Conservation (phyloP, 2,329 filamentous ascomycete species). For the Alternaria postmessia region DNA sequence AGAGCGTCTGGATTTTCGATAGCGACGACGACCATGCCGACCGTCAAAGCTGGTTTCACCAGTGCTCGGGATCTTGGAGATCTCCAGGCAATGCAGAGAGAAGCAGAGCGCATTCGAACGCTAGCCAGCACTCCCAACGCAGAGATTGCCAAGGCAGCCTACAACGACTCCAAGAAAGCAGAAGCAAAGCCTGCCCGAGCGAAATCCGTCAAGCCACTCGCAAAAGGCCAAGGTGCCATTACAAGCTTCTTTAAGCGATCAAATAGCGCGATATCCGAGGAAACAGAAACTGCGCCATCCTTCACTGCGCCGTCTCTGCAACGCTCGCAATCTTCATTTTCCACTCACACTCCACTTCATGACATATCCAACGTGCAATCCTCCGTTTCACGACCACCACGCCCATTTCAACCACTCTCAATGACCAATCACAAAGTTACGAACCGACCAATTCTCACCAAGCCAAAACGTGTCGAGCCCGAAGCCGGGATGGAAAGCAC, state of each 20-base stretch:
- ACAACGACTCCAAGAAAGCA: constrained; percentile 39
- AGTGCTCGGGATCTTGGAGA: constrained; percentile 47
- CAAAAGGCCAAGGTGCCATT: constrained; percentile 61
- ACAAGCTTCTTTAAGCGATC: constrained; percentile 60
- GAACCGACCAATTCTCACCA: constrained; percentile 45
- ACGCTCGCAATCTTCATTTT: constrained; percentile 31
- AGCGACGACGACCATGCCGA: constrained; percentile 32
- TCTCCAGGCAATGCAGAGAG: constrained; percentile 51
- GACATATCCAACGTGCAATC: constrained; percentile 46
- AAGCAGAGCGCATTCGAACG: constrained; percentile 41
- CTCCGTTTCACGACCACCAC: constrained; percentile 11
- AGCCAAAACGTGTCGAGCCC: constrained; percentile 35
- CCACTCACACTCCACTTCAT: constrained; percentile 30
- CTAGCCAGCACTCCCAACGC: constrained; percentile 33
- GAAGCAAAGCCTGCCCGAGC: constrained; percentile 25
- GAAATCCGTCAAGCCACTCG: constrained; percentile 47
- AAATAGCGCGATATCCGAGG: constrained; percentile 22
- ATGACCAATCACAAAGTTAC: constrained; percentile 40
- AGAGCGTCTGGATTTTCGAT: constrained; percentile 37
- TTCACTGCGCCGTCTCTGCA: constrained; percentile 19
- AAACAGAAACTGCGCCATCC: constrained; percentile 14
- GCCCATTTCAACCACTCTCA: constrained; percentile 35
- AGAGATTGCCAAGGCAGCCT: constrained; percentile 26
- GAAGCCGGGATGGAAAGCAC: constrained; percentile 36
- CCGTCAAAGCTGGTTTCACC: constrained; percentile 43